Percentiles rank a stretch among this genome's conserved stretches.
These are phyloP conservation scores for Salvia splendens DNA, from an alignment of 257 asterid species.

Conservation along the genomic window DNA sequence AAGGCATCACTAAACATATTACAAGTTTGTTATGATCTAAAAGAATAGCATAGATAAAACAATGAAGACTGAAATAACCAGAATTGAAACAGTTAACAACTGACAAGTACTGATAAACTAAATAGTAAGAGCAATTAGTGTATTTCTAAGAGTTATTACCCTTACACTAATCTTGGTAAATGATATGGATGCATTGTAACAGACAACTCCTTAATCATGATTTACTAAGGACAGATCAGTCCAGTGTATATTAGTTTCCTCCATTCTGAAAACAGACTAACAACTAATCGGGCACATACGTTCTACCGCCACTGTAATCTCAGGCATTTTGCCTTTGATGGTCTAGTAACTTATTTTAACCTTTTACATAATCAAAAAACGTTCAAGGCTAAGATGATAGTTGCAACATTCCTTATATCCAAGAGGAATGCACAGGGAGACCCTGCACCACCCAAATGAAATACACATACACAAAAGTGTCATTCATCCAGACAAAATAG, in stretches of 20 bases:
- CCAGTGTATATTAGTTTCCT: too few relatives aligned
- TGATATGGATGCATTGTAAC: neutral
- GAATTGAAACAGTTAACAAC: constrained; percentile 3
- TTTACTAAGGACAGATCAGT: neutral
- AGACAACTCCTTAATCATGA: constrained; percentile 2
- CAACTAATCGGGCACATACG: neutral
- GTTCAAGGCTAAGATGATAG: neutral
- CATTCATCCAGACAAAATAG: neutral
- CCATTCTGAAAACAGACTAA: too few relatives aligned
- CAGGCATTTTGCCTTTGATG: neutral
- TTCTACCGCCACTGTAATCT: constrained; percentile 7
- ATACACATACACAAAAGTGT: neutral
- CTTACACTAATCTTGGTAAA: neutral
- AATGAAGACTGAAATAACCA: neutral
- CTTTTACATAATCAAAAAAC: neutral
- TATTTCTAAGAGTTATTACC: too few relatives aligned
- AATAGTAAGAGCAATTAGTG: neutral
- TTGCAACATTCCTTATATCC: neutral
- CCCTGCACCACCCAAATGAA: neutral
- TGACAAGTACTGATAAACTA: neutral
- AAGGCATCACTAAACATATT: constrained; percentile 20
- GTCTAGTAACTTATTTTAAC: neutral
- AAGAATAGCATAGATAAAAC: neutral
- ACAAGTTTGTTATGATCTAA: neutral
- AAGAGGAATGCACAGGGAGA: neutral